A percentile compares a stretch with the other conserved stretches of the same genome.
Conservation (phyloP, 1,139 yeast species). For the Diutina ranongensis region DNA sequence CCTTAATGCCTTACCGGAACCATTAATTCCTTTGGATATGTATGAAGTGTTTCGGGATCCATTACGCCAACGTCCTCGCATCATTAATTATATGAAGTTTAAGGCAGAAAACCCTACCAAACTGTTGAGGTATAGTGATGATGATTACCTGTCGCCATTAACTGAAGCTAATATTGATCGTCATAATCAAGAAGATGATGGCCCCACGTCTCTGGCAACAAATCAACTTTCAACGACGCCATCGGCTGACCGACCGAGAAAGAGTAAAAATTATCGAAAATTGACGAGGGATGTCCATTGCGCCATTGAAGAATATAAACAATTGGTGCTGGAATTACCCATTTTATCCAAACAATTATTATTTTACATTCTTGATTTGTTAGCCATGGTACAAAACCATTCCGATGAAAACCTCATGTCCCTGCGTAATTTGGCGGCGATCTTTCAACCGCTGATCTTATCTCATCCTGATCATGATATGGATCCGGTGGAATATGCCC, state of each 20-base stretch:
- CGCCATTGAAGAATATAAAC: conserved; percentile 63
- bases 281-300: conserved; percentile 50
- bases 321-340: conserved; percentile 56
- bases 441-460: conserved; percentile 88
- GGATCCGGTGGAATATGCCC: conserved; percentile 82
- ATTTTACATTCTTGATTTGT: conserved; percentile 78
- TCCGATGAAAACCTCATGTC: conserved; percentile 80
- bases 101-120: conserved; percentile 30
- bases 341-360: conserved; percentile 64
- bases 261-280: conserved; percentile 23
- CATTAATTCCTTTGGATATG: conserved; percentile 67
- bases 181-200: conserved; percentile 4
- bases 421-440: conserved; percentile 85
- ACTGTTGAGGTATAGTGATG: neutral
- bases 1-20: conserved; percentile 84
- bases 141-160: conserved; percentile 5
- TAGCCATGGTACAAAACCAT: conserved; percentile 77
- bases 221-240: conserved; percentile 12
- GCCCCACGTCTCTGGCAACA: neutral
- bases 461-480: conserved; percentile 90
- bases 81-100: conserved; percentile 51
- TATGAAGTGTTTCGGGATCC: conserved; percentile 81
- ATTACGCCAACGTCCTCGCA: conserved; percentile 45
- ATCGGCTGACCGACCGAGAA: neutral
- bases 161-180: conserved; percentile 6